Evolutionary conservation across 208 protist genomes (phyloP).

Genomic region (Wallacemonas sp.): DNA sequence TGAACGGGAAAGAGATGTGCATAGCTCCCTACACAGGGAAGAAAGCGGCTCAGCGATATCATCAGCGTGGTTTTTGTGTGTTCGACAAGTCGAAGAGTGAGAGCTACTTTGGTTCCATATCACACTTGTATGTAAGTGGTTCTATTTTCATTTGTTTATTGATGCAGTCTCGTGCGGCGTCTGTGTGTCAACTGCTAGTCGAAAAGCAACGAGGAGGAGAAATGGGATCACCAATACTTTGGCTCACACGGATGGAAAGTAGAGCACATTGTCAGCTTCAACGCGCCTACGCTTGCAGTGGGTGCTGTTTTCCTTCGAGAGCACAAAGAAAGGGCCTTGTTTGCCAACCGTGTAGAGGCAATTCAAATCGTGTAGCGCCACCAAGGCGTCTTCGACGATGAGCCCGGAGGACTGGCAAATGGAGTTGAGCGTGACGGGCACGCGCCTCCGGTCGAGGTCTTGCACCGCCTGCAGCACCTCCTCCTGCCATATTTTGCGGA

Average conservation of each 20-base stretch:
- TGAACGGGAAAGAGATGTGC: no score
- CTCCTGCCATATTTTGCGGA: conserved; percentile 61
- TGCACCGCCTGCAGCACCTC: conserved; percentile 59
- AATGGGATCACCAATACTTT: conserved; percentile 12
- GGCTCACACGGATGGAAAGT: background rate
- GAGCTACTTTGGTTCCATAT: no score
- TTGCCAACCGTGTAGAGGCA: conserved; percentile 48
- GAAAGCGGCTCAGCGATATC: no score
- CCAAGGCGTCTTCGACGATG: conserved; percentile 64
- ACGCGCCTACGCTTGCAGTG: conserved; percentile 14
- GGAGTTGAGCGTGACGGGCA: conserved; percentile 50
- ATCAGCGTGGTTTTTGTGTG: no score
- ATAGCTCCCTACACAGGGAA: no score
- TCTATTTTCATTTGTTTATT: no score
- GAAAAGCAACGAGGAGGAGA: no score
- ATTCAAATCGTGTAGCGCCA: conserved; percentile 57
- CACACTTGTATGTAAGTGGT: no score
- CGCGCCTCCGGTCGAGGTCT: conserved; percentile 33
- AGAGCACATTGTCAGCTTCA: conserved; percentile 29
- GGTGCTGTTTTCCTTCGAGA: conserved; percentile 15
- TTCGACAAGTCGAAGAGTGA: no score
- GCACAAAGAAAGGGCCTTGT: conserved; percentile 43
- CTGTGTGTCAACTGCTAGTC: no score
- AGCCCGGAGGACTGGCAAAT: conserved; percentile 57
- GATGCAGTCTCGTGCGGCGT: no score